Evolutionary conservation across 1,139 yeast genomes (phyloP), one percentile per base, ranked within the genome.

Genomic region (Magnusiomyces magnusii): DNA sequence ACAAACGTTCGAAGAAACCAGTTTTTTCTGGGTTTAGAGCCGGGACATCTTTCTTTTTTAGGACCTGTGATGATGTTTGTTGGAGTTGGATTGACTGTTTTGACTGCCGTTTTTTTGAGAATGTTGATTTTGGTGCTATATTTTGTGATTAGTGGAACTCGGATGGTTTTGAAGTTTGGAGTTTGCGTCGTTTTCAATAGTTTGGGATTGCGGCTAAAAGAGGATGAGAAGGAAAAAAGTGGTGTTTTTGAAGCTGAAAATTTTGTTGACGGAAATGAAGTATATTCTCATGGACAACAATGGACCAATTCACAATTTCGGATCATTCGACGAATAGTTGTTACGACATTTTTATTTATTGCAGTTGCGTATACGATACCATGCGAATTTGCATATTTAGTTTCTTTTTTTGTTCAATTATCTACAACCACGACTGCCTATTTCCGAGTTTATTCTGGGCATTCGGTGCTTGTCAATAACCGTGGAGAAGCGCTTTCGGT

Each of bases 341-440:
- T 78, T 1, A 71, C 78, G 0, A 57, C 76, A 1, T 27, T 79
- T 1, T 64, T 85, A 31, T 59, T 78, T 17, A 59, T 71, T 0
- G 67, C 76, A 27, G 86, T 87, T 3, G 75, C 85, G 34, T 71
- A 84, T 47, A 85, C 84, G 67, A 74, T 88, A 28, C 97, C 97
- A 0, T 90, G 85, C 67, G 96, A 90, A 69, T 79, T 89, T 67
- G 91, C 88, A 0, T 88, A 79, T 67, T 73, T 84, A 17, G 77
- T 87, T 7, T 78, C 86, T 54, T 76, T 83, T 59, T 34, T 83
- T 28, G 63, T 86, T 17, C 76, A 74, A 55, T 61, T 72, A 1
- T 61, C 66, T n/a, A 58, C 66, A 1, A 34, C 61, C 10, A 51
- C 60, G n/a, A 61, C 60, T 9, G 58, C 54, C 9, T 47, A 54